These are phyloP conservation scores for Tanacetum coccineum DNA, from an alignment of 129 eudicot species.

Conservation along the genomic window DNA sequence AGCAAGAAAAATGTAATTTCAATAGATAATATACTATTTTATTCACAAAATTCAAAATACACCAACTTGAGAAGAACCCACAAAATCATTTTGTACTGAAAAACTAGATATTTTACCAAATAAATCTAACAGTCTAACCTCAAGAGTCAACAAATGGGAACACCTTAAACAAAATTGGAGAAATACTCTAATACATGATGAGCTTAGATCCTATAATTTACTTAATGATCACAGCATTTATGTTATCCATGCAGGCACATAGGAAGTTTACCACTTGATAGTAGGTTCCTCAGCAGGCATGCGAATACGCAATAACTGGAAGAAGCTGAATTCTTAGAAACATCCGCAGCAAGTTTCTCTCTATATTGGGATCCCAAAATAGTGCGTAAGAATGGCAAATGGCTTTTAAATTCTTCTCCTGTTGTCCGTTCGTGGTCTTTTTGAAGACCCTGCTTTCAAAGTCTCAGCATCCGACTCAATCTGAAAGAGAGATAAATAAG, in stretches of 20 bases:
- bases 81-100: no score
- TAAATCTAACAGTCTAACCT: no score
- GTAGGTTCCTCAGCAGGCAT: constrained; percentile 1
- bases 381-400: neutral
- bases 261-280: constrained; percentile 8
- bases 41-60: neutral
- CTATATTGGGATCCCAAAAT: neutral
- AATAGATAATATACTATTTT: neutral
- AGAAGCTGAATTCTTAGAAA: neutral
- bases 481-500: constrained; percentile 32
- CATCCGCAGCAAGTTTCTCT: neutral
- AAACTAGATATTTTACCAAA: no score
- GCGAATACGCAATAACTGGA: neutral
- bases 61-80: neutral
- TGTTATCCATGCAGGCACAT: constrained; percentile 10
- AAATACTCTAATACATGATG: neutral
- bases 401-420: constrained; percentile 74
- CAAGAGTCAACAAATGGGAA: neutral
- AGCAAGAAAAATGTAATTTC: neutral
- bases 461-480: constrained; percentile 61
- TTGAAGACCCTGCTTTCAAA: constrained; percentile 52
- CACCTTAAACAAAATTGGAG: constrained; percentile 3
- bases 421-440: constrained; percentile 65
- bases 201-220: neutral
- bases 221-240: neutral